Base-by-base conservation (phyloP, 495 filamentous ascomycete genomes). In the Penicillium cinerascens region DNA sequence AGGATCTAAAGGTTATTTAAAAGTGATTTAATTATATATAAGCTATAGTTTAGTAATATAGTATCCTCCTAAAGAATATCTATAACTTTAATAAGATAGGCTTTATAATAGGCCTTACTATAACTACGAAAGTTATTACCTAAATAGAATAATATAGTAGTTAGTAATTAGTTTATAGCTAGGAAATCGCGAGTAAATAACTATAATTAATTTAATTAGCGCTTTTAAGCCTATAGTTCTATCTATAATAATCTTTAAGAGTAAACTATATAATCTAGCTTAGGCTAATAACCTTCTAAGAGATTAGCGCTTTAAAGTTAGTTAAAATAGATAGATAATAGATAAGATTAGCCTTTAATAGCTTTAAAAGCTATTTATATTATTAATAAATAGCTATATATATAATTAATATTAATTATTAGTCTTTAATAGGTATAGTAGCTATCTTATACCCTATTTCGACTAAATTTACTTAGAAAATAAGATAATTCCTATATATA, bases 61-160 rank as follows among this genome's bases (percentile, higher is more conserved):
- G 10, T 36, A 36, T 36, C 22, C 22, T 36, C 3, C 33, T 36
- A 36, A 10, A 36, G 9, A 10, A 36, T 36, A 11, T 36, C 3
- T 36, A 23, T 23, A 23, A 23, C 22, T 77, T 79, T 56, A 64
- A 79, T 54, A 63, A 79, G 58, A 70, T 62, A 47, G 58, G 70
- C 51, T 67, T 76, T 64, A 29, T 61, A 41, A 76, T 78, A 42
- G 67, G 67, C n/a, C 44, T 72, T 42, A 67, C 64, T 53, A 46
- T 44, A 15, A 58, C 54, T 35, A 42, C 33, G 37, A 66, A 63
- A 44, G 65, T 74, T 49, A 48, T 73, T 61, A 73, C 53, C 45
- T 39, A 47, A n/a, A 39, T 51, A 41, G 53, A 74, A 54, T 54
- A 59, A 29, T 40, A 37, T 49, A 41, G n/a, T n/a, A n/a, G 54